Evolutionary conservation across 805 yeast species (phyloP).

Genomic region (Saccharomycopsis oosterbeekiorum): DNA sequence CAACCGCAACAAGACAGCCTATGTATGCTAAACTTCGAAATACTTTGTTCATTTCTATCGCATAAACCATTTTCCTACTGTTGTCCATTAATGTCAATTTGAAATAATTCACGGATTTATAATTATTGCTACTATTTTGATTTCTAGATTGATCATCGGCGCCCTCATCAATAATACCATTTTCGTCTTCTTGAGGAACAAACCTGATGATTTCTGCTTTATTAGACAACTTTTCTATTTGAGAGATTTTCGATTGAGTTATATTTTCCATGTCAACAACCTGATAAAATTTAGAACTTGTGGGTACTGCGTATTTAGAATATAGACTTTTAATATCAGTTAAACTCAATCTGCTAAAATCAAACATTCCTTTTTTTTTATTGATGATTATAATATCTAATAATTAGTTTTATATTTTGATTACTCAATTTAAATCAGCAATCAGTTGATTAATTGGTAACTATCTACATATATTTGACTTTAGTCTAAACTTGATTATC

Average conservation of each 20-base stretch:
- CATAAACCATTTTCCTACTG: conserved; percentile 43
- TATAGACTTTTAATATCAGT: neutral
- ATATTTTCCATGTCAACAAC: conserved; percentile 47
- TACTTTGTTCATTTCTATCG: conserved; percentile 45
- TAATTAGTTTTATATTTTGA: neutral
- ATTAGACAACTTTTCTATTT: conserved; percentile 45
- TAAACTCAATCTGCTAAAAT: neutral
- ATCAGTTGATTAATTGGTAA: no score
- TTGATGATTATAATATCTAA: conserved; percentile 26
- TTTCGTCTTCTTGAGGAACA: conserved; percentile 28
- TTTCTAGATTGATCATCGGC: conserved; percentile 23
- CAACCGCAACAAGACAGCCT: conserved; percentile 30
- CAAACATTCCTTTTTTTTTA: neutral
- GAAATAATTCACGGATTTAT: conserved; percentile 26
- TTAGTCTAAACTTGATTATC: no score
- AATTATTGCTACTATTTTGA: conserved; percentile 1
- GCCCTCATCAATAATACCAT: conserved; percentile 16
- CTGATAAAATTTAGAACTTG: conserved; percentile 23
- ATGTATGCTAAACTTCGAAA: conserved; percentile 47
- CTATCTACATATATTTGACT: no score
- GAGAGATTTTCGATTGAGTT: conserved; percentile 38
- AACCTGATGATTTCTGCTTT: conserved; percentile 52
- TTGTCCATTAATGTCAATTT: conserved; percentile 51
- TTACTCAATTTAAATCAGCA: no score
- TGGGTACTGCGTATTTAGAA: neutral